Evolutionary conservation across 768 basidiomycete species (phyloP).

Genomic region (Collybia sp.): DNA sequence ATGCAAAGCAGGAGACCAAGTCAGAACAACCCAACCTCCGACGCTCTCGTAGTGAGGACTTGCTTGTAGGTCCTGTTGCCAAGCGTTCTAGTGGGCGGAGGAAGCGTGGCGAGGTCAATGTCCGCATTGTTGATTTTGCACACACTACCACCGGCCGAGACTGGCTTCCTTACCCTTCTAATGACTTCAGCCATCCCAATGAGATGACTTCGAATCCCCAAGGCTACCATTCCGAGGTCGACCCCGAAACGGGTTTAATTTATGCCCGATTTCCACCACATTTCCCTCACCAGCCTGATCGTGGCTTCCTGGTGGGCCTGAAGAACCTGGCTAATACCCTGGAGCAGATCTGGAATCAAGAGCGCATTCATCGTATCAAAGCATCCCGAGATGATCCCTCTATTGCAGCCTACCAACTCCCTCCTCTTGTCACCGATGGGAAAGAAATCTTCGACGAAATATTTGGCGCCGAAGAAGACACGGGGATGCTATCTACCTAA

Average conservation of each 20-base stretch:
- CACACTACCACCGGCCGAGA: conserved; percentile 96
- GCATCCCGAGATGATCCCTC: conserved; percentile 52
- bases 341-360: conserved; percentile 84
- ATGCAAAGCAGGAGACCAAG: conserved; percentile 37
- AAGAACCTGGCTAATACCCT: conserved; percentile 74
- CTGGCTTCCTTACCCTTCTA: conserved; percentile 65
- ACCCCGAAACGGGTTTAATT: conserved; percentile 76
- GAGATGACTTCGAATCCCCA: conserved; percentile 55
- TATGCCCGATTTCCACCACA: conserved; percentile 95
- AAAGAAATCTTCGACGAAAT: conserved; percentile 79
- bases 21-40: conserved; percentile 42
- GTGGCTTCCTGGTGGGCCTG: conserved; percentile 91
- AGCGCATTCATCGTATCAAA: conserved; percentile 69
- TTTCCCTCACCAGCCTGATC: conserved; percentile 83
- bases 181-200: conserved; percentile 30
- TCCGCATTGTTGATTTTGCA: conserved; percentile 97
- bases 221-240: conserved; percentile 80
- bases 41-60: conserved; percentile 77
- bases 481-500: conserved; percentile 74
- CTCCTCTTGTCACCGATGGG: conserved; percentile 63
- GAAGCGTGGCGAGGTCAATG: conserved; percentile 87
- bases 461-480: conserved; percentile 62
- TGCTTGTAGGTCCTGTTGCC: conserved; percentile 61
- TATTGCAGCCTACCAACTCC: conserved; percentile 43
- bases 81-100: conserved; percentile 62